Evolutionary conservation across 2,329 filamentous ascomycete species (phyloP), one percentile per base, ranked within the genome.

Genomic region (Salinomyces thailandicus): DNA sequence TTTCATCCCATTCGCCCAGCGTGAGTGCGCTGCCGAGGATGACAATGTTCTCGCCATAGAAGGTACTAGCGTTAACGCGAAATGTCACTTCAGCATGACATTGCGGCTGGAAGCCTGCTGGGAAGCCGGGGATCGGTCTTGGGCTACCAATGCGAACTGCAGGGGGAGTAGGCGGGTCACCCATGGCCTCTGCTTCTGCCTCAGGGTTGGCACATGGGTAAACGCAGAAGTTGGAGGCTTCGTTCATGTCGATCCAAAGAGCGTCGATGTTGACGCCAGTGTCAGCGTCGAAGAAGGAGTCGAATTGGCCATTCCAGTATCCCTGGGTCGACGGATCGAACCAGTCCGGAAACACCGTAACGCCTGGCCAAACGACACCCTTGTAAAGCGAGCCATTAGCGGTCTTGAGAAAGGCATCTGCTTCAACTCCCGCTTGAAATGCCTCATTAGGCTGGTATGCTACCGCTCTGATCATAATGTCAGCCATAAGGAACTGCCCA

Each of bases 301-400:
- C 57, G 47, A 89, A 79, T 52, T 87, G 72, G 4, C 68, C 66
- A 45, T 75, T 76, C 83, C 83, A 89, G 58, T 77, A 91, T 1
- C 61, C 51, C 32, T 76, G 69, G 2, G 75, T 73, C 35, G 75
- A 74, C 5, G 71, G 67, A 13, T 76, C 63, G 52, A 86, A 85
- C 82, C 82, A 89, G 55, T 89, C 84, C 0, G 58, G 58, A 42
- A 57, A 61, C 5, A 47, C 53, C 1, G 57, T 59, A 1, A 54
- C 52, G 31, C 83, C 83, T 5, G 83, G 79, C 83, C 83, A 89
- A 15, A 87, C 82, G 12, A 85, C 79, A 12, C 81, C 73, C 41
- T 70, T 50, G 42, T 69, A 72, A 17, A 72, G 54, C 8, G 64
- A 64, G 11, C 68, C 79, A 47, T 85, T 77, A 19, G 18, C 18